phyloP scores from a whole-genome alignment of 805 yeast genomes.

The Candida arabinofermentans region DNA sequence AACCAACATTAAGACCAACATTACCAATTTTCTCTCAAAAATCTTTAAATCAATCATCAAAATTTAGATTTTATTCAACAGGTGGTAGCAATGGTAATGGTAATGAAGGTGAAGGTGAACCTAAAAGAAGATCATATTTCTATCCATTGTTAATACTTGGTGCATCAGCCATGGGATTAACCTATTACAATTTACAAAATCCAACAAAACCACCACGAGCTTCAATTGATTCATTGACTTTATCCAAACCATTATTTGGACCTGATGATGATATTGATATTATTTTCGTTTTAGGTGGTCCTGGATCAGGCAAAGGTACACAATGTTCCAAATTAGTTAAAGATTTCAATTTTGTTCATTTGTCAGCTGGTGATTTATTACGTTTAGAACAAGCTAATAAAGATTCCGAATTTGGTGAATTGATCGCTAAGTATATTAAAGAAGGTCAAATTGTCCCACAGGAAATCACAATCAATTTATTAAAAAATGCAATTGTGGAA shows the following conservation, averaged over 20 bases:
- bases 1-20: no score
- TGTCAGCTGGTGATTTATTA: slow-evolving; percentile 94
- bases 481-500: slow-evolving; percentile 72
- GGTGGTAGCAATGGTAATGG: neutral
- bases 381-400: slow-evolving; percentile 86
- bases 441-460: slow-evolving; percentile 95
- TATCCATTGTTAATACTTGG: slow-evolving; percentile 28
- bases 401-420: slow-evolving; percentile 79
- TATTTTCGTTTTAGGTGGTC: slow-evolving; percentile 92
- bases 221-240: slow-evolving; percentile 28
- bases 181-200: slow-evolving; percentile 28
- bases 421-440: slow-evolving; percentile 77
- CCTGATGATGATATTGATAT: slow-evolving; percentile 69
- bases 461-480: slow-evolving; percentile 77
- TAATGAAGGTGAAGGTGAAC: neutral
- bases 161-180: slow-evolving; percentile 29
- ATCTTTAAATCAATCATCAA: no score
- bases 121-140: slow-evolving; percentile 13
- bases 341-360: slow-evolving; percentile 78
- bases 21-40: no score
- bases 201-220: slow-evolving; percentile 30
- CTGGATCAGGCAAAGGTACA: slow-evolving; percentile 97
- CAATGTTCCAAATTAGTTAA: slow-evolving; percentile 84
- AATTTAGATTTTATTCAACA: slow-evolving; percentile 10
- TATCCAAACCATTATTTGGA: slow-evolving; percentile 36